Evolutionary conservation across 2,329 filamentous ascomycete genomes (phyloP).

Genomic region (Phyllosticta citribraziliensis): DNA sequence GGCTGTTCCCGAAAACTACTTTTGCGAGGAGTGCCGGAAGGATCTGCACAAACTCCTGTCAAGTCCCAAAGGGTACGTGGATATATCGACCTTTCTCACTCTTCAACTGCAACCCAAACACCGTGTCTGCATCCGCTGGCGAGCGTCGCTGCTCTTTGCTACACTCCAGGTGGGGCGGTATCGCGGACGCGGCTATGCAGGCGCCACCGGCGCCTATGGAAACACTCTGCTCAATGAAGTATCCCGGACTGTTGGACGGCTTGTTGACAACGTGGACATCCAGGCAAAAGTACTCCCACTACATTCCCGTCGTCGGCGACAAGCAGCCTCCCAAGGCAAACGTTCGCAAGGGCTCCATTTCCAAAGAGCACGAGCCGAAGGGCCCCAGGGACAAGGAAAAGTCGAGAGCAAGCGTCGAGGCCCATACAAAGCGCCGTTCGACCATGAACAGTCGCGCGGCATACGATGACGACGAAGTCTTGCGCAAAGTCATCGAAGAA

Average conservation of each 20-base stretch:
- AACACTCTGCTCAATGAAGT: neutral
- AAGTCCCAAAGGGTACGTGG: slow-evolving; percentile 72
- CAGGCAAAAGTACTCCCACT: slow-evolving; percentile 54
- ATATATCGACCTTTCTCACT: neutral
- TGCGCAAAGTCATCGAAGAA: slow-evolving; percentile 84
- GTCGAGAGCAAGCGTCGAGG: slow-evolving; percentile 43
- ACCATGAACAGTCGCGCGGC: slow-evolving; percentile 97
- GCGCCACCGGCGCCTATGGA: slow-evolving; percentile 10
- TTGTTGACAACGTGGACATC: neutral
- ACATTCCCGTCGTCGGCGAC: slow-evolving; percentile 49
- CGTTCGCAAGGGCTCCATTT: slow-evolving; percentile 55
- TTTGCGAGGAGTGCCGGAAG: slow-evolving; percentile 88
- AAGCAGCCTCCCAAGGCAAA: slow-evolving; percentile 37
- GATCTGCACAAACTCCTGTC: slow-evolving; percentile 79
- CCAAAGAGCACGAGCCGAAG: slow-evolving; percentile 50
- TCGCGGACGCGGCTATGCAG: neutral
- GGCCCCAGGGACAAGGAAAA: slow-evolving; percentile 46
- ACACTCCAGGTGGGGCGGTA: neutral
- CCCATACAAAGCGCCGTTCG: slow-evolving; percentile 71
- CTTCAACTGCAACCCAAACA: neutral
- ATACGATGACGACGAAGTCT: slow-evolving; percentile 87
- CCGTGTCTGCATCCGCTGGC: neutral
- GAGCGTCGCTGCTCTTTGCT: neutral
- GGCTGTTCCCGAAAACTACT: slow-evolving; percentile 82
- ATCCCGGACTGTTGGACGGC: neutral